Evolutionary conservation across 768 basidiomycete genomes (phyloP), one percentile per base, ranked within the genome.

Genomic region (Candolleomyces efflorescens): DNA sequence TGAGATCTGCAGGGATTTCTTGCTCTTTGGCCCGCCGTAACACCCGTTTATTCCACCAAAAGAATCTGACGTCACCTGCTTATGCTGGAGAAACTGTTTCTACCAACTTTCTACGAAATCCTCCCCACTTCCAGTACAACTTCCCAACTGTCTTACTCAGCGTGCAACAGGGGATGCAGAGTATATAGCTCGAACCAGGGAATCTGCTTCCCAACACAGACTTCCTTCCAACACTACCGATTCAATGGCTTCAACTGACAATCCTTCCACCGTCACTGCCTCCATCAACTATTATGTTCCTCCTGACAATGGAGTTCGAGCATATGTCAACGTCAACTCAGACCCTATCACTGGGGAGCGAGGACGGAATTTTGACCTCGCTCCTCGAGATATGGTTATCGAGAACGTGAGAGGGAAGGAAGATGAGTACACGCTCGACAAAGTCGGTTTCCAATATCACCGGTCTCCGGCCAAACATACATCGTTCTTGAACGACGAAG

Each of bases 381-480:
- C 53, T 39, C 32, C 61, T 20, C 60, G 66, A 2, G 69, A 69
- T 7, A 64, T 82, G 0, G 55, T 72, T 45, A 78, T 85, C 53
- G 78, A 84, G 66, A 81, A 84, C 66, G 54, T 83, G 18, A 75
- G 83, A 41, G 82, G 80, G 3, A 79, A 79, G 59, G 80, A 83
- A 64, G 64, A 70, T 50, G 59, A 67, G 0, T 70, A 68, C 20
- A 70, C 70, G 12, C 73, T 84, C 36, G 83, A 84, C 61, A 77
- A 67, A 2, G 69, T 77, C 11, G 82, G 83, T 5, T 85, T 82
- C 70, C 77, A 80, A 64, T 80, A 67, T 55, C 69, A 60, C 47
- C 54, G 55, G 18, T 59, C 64, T 27, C 65, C 78, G 1, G 67
- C 79, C 1, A 73, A 77, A 55, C 76, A 80, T 58, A 77, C 68